Base-by-base conservation (phyloP, 305 asterid genomes). In the Fraxinus platypoda region DNA sequence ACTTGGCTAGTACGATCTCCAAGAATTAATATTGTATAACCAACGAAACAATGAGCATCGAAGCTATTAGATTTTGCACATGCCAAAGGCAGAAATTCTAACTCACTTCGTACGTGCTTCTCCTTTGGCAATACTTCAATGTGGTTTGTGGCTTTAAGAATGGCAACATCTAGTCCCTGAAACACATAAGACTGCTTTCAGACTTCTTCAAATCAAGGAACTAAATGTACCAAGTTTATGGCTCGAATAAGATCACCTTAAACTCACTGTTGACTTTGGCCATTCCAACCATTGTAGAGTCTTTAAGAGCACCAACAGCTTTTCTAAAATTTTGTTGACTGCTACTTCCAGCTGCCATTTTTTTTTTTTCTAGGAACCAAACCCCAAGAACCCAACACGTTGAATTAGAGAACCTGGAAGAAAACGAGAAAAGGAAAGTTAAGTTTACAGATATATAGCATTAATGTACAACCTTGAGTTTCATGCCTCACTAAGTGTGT, bases 121-220 rank as follows among this genome's bases (percentile, higher is more conserved):
- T 92, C 94, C 83, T 94, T 94, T 17, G 98, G 97, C 86, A 93
- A 76, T 81, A 78, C 81, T 81, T 93, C 97, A 19, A 83, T 90
- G 71, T 94, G 97, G 88, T 88, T 93, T 30, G 98, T 94, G 79
- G 97, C 97, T 89, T 94, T 94, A 25, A 94, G 91, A 81, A 93
- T 83, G 82, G 97, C 90, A 75, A 92, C 90, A 83, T 88, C 92
- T 62, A 93, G 85, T 17, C 76, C 92, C 98, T 94, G 90, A 77
- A 88, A 81, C 49, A 85, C 77, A 76, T 66, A 81, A 75, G 23
- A 74, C 43, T 41, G 73, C 31, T 37, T 52, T 33, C 6, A 71
- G 83, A 49, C 75, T 82, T 80, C 19, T 49, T 33, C 38, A 75
- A 73, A 76, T 17, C n/a, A 71, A 76, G 70, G 64, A 43, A 78